These are phyloP conservation scores for Umbelopsis sp. DNA, from an alignment of 192 early-diverging fungal genomes.

Conservation along the genomic window DNA sequence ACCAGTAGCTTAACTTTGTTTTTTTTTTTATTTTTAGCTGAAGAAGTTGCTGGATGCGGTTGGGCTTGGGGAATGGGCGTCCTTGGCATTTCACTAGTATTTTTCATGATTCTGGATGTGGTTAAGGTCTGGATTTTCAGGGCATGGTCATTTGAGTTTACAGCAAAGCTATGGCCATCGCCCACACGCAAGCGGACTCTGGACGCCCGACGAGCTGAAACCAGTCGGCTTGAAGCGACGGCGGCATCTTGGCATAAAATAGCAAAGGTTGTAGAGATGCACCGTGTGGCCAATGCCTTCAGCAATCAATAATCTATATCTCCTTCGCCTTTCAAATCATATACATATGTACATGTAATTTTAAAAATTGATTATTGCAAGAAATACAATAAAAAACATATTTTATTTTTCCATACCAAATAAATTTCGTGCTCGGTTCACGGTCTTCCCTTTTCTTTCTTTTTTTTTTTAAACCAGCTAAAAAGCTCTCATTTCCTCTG, in stretches of 20 bases:
- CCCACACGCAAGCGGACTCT: constrained; percentile 60
- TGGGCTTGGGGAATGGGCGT: constrained; percentile 69
- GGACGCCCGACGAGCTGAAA: constrained; percentile 49
- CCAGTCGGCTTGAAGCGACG: constrained; percentile 52
- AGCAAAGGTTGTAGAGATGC: constrained; percentile 37
- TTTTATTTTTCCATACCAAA: background rate
- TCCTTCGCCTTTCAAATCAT: background rate
- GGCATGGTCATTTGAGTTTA: constrained; percentile 84
- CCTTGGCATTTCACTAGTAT: constrained; percentile 68
- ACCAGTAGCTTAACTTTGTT: background rate
- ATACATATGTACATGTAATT: background rate
- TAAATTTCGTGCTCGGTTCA: background rate
- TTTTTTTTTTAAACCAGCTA: background rate
- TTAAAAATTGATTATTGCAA: background rate
- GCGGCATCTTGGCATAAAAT: constrained; percentile 30
- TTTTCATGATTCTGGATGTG: constrained; percentile 77
- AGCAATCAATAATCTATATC: background rate
- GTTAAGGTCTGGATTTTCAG: constrained; percentile 83
- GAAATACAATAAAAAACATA: background rate
- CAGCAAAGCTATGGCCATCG: constrained; percentile 78
- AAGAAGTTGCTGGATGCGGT: constrained; percentile 41
- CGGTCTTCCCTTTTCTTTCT: background rate
- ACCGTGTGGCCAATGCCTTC: background rate
- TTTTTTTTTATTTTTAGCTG: constrained; percentile 3
- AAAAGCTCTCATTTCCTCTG: background rate